phyloP scores from a whole-genome alignment of 2,329 filamentous ascomycete species.

The Neoascochyta sp. region DNA sequence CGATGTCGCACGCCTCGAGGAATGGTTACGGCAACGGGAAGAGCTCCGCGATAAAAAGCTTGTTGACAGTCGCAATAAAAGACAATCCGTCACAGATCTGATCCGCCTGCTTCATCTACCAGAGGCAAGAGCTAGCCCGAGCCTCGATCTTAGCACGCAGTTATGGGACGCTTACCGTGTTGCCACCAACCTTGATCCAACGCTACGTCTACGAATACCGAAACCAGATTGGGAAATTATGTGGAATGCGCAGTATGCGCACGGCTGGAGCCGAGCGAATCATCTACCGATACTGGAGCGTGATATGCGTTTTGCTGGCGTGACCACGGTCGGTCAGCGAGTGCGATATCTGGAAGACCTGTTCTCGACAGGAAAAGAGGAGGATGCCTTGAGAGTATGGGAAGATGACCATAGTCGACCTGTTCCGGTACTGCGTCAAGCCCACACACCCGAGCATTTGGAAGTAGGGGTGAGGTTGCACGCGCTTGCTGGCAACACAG shows the following conservation, averaged over 20 bases:
- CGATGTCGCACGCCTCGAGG: not conserved
- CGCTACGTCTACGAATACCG: conserved; percentile 17
- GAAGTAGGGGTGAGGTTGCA: conserved; percentile 65
- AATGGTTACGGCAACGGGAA: too few relatives aligned
- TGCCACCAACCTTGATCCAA: conserved; percentile 16
- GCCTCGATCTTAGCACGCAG: conserved; percentile 3
- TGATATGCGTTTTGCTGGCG: conserved; percentile 24
- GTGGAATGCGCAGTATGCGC: conserved; percentile 25
- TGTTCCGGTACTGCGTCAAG: conserved; percentile 16
- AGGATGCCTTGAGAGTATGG: conserved; percentile 33
- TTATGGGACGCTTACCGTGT: conserved; percentile 33
- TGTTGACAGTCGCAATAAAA: conserved; percentile 1
- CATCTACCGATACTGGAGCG: conserved; percentile 23
- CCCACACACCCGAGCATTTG: conserved; percentile 44
- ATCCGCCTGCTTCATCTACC: conserved; percentile 13
- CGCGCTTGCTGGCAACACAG: conserved; percentile 55
- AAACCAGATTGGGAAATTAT: conserved; percentile 33
- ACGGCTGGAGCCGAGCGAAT: conserved; percentile 6
- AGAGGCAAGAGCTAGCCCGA: conserved; percentile 4
- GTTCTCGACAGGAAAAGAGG: conserved; percentile 22
- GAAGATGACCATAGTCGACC: conserved; percentile 16
- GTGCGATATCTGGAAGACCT: conserved; percentile 23
- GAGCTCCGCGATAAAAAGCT: conserved; percentile 7
- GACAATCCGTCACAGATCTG: conserved; percentile 6
- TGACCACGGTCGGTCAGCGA: conserved; percentile 16